Evolutionary conservation across 768 basidiomycete species (phyloP), one percentile per base, ranked within the genome.

Genomic region (Leccinum aurantiacum): DNA sequence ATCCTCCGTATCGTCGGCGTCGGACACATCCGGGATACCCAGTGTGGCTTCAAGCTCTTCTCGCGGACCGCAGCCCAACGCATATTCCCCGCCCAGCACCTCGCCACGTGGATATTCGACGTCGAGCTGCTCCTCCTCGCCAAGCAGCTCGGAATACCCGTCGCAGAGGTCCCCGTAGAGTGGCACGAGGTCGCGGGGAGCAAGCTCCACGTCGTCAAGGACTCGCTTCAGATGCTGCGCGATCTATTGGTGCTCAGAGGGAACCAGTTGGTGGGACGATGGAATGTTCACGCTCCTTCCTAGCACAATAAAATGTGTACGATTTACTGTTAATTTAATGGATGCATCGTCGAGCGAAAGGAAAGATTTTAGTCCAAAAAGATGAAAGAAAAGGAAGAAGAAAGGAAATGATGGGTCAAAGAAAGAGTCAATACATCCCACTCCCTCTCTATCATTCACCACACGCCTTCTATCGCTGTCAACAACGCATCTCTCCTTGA

Each of bases 11-110:
- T 96, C 50, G 87, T 96, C 31, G 95, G 95, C 51, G 93, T 95
- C 3, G 89, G 89, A 8, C 88, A 93, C 69, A 90, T 96, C 61
- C 85, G 91, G 25, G 95, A 97, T 77, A 98, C 95, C 17, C 95
- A 97, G 71, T 97, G 95, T 70, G 95, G 95, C 33, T 98, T 98
- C 86, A 98, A 98, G 76, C 84, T 98, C 27, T 95, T 96, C 76
- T 87, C 93, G 15, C 91, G 93, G 11, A 67, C 79, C 3, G 88
- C 94, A 0, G 94, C 94, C 9, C 84, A 81, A 54, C 83, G 83
- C 60, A 86, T 98, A 61, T 98, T 96, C 74, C 93, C 93, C 1
- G 80, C 81, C 2, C 89, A 96, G 69, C 95, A 92, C 68, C 87
- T 96, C 29, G 79, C 89, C 6, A 89, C 91, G 1, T 98, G 95